phyloP scores from a whole-genome alignment of 208 protist genomes.

The Leishmania turanica region DNA sequence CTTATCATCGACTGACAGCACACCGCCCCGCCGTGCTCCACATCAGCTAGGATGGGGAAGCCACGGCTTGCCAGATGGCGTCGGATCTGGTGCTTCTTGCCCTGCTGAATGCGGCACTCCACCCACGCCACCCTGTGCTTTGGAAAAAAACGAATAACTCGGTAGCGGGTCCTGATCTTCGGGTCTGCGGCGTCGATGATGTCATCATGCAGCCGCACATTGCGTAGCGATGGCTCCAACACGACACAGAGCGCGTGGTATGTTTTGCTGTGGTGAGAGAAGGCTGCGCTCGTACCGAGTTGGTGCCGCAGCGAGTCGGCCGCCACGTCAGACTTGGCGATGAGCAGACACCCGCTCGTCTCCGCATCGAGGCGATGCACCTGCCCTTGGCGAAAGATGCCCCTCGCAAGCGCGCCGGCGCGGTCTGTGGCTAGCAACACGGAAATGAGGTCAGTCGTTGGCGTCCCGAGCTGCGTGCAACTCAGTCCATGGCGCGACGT shows the following conservation, averaged over 20 bases:
- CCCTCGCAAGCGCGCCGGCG: neutral
- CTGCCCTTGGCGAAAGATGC: conserved; percentile 69
- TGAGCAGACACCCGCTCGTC: conserved; percentile 74
- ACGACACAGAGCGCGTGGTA: conserved; percentile 81
- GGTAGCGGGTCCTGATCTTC: conserved; percentile 69
- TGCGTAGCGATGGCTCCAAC: conserved; percentile 58
- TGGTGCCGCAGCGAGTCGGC: conserved; percentile 74
- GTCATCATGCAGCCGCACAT: conserved; percentile 47
- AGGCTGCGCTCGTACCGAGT: conserved; percentile 74
- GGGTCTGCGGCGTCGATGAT: conserved; percentile 51
- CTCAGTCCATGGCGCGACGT: conserved; percentile 78
- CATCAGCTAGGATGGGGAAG: conserved; percentile 76
- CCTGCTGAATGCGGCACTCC: conserved; percentile 81
- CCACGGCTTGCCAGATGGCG: conserved; percentile 74
- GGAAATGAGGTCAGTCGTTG: conserved; percentile 54
- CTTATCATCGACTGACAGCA: conserved; percentile 57
- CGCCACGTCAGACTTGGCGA: conserved; percentile 67
- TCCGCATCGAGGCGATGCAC: conserved; percentile 83
- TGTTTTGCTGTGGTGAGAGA: conserved; percentile 58
- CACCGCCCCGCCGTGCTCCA: conserved; percentile 78
- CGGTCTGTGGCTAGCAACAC: conserved; percentile 28
- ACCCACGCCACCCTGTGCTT: conserved; percentile 56
- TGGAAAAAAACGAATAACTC: conserved; percentile 56
- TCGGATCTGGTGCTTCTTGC: conserved; percentile 89
- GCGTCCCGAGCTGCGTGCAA: conserved; percentile 42